Conservation (phyloP, 2,329 filamentous ascomycete species). For the Alternaria sp. region DNA sequence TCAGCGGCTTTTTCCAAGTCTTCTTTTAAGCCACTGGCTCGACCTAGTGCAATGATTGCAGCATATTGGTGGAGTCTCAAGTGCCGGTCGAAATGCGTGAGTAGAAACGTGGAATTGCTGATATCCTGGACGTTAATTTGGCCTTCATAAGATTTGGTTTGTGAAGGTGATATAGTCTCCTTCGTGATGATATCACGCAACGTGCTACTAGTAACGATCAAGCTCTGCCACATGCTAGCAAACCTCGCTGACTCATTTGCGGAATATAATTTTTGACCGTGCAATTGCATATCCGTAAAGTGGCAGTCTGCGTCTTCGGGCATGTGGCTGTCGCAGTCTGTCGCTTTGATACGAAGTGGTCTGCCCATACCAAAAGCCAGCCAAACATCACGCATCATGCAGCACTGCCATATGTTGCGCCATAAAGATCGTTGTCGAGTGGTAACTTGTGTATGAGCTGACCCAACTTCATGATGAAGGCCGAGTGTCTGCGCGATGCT, state of each 20-base stretch:
- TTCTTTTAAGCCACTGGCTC: slow-evolving; percentile 4
- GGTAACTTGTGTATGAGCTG: background rate
- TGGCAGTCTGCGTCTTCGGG: background rate
- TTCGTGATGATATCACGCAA: background rate
- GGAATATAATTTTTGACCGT: background rate
- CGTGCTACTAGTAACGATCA: background rate
- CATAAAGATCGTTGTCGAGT: background rate
- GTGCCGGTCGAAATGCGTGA: slow-evolving; percentile 12
- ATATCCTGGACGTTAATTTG: background rate
- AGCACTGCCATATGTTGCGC: slow-evolving; percentile 53
- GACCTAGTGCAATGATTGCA: slow-evolving; percentile 13
- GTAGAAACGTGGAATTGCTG: background rate
- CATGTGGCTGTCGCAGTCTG: slow-evolving; percentile 48
- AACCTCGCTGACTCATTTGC: background rate
- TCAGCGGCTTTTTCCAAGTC: background rate
- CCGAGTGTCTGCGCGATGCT: slow-evolving; percentile 55
- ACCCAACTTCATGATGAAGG: slow-evolving; percentile 46
- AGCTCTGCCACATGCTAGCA: background rate
- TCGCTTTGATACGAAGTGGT: slow-evolving; percentile 52
- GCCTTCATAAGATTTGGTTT: background rate
- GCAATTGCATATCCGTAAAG: background rate
- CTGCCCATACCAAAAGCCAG: slow-evolving; percentile 52
- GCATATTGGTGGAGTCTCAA: slow-evolving; percentile 19
- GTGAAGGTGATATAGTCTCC: background rate
- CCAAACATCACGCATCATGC: slow-evolving; percentile 55